Base-by-base conservation (phyloP, 2,329 filamentous ascomycete genomes). In the Nemania sp. region DNA sequence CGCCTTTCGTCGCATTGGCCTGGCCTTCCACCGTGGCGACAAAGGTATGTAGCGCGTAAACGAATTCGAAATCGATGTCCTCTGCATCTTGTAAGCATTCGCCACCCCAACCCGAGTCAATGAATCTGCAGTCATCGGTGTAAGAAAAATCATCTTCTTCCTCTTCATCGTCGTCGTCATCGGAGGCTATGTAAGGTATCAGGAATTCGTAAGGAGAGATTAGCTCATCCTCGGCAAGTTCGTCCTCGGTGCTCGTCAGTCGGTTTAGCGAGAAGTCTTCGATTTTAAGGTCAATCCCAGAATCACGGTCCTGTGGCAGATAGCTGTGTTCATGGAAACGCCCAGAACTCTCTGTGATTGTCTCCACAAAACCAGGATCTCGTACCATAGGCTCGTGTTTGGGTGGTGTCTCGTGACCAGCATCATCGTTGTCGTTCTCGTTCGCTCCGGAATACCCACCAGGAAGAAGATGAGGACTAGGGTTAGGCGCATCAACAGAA, bases 1-100 rank as follows among this genome's bases (percentile, higher is more conserved):
- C 95, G 53, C 95, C 95, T 78, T 99, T 99, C 35, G 92, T 96
- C 60, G 95, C 95, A 80, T 98, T 99, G 64, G 95, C 95, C 77
- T 99, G 95, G 29, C 95, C 95, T 78, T 99, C 95, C 50, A 99
- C 95, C 0, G 95, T 98, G 29, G 95, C 95, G 66, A 97, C 91
- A 72, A 99, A 99, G 2, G 94, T 99, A 75, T 98, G 95, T 60
- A 99, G 82, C 29, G 95, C 95, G 79, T 99, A 99, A 63, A 99
- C 95, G 78, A 98, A 98, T 76, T 98, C 94, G 81, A 99, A 98
- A 83, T 99, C 95, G 78, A 99, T 99, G 73, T 99, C 95, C 85
- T 99, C 95, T 98, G 82, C 77, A 77, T 89, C 83, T 83, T 86
- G 90, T 97, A 92, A 97, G 92, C 88, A 89, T 81, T 90, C 85